Evolutionary conservation across 371 early-diverging fungal species (phyloP), one percentile per base, ranked within the genome.

Genomic region (Mortierella sp.): DNA sequence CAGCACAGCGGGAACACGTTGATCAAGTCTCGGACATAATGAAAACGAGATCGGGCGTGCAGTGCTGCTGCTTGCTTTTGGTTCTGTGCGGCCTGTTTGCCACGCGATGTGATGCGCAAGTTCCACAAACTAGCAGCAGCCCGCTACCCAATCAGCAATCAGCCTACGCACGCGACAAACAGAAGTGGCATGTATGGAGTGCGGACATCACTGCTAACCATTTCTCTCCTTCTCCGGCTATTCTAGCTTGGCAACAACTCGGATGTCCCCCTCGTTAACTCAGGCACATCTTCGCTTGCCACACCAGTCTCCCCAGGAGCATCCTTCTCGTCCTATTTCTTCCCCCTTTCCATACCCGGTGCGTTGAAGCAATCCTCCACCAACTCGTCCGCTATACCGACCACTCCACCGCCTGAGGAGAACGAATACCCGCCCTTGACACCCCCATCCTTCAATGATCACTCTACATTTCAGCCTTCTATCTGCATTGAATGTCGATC

Each of bases 401-500:
- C 60, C 13, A 76, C 76, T 16, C 76, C 76, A 17, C 76, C 76
- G 16, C 73, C 73, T n/a, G 73, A 73, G 9, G 60, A 62, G 24
- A 41, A 31, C 24, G 62, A 59, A 39, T 76, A 76, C 53, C 76
- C 76, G 19, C 76, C 76, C 0, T 39, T 76, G 46, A 68, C 69
- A n/a, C 76, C 76, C 0, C 62, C 69, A 2, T 64, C 69, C 31
- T 71, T 70, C 47, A 73, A 57, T 22, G 70, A 80, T 49, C 67
- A 72, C 43, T 82, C 84, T 58, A 82, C 81, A 21, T 78, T 85
- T 48, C 80, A 78, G 27, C 85, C 88, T 41, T 84, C 87, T 1
- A 81, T 89, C 19, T 89, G 90, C 41, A 79, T 89, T 24, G 88
- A 89, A 60, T 68, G 85, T 29, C 87, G 86, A 46, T 85, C 88